A percentile compares a stretch with the other conserved stretches of the same genome.
Evolutionary conservation across 768 basidiomycete genomes (phyloP).

Genomic region (Melanogaster broomeanus): DNA sequence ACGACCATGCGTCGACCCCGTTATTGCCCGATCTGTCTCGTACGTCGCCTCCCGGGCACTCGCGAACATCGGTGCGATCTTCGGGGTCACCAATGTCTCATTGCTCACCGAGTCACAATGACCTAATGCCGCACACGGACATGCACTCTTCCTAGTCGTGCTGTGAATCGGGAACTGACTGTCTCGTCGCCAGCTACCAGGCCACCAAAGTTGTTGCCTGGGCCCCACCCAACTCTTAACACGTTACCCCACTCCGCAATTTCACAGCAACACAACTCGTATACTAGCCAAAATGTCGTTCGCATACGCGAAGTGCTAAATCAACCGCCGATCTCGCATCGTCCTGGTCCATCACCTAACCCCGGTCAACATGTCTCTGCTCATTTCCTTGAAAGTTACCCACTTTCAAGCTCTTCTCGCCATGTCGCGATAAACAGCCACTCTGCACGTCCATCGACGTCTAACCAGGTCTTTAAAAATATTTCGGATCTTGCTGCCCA

Average conservation of each 20-base stretch:
- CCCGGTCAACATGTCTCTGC: conserved; percentile 43
- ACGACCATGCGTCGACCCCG: conserved; percentile 19
- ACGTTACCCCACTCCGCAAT: conserved; percentile 44
- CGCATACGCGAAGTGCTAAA: conserved; percentile 41
- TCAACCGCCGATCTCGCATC: conserved; percentile 42
- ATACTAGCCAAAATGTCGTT: conserved; percentile 49
- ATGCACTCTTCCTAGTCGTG: conserved; percentile 23
- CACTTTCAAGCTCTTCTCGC: conserved; percentile 55
- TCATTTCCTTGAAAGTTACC: conserved; percentile 48
- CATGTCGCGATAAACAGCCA: conserved; percentile 61
- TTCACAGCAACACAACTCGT: conserved; percentile 43
- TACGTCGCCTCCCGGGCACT: conserved; percentile 26
- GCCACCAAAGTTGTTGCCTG: conserved; percentile 54
- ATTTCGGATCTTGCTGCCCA: conserved; percentile 71
- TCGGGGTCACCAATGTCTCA: conserved; percentile 21
- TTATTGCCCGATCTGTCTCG: conserved; percentile 36
- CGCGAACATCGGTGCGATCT: conserved; percentile 32
- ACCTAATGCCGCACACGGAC: conserved; percentile 20
- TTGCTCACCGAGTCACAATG: conserved; percentile 23
- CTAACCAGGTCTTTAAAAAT: conserved; percentile 60
- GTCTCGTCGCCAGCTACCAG: conserved; percentile 42
- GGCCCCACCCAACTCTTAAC: conserved; percentile 24
- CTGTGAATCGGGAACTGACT: conserved; percentile 49
- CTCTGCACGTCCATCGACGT: conserved; percentile 67
- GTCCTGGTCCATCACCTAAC: conserved; percentile 36